Evolutionary conservation across 148 eudicot species (phyloP).

Genomic region (Rhododendron molle): DNA sequence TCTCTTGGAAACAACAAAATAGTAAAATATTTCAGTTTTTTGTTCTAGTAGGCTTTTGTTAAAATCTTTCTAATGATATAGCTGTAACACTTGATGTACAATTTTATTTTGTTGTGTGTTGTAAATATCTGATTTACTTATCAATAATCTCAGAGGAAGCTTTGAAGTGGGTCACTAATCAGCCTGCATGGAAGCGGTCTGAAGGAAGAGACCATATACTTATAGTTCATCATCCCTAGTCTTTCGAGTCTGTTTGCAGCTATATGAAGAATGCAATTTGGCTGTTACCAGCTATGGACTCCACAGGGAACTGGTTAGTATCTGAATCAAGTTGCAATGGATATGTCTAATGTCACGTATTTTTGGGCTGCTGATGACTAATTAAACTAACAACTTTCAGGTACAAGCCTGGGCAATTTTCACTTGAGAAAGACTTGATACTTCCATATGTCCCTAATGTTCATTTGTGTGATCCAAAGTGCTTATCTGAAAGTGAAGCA

Average conservation of each 20-base stretch:
- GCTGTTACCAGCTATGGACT: slow-evolving; percentile 98
- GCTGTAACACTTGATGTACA: not conserved
- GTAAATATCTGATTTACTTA: not conserved
- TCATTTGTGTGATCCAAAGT: slow-evolving; percentile 63
- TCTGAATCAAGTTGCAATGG: slow-evolving; percentile 4
- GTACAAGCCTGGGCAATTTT: slow-evolving; percentile 99
- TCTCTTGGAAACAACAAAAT: not conserved
- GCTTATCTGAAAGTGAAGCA: slow-evolving; percentile 52
- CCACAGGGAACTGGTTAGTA: slow-evolving; percentile 88
- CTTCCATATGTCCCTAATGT: slow-evolving; percentile 94
- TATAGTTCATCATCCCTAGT: slow-evolving; percentile 81
- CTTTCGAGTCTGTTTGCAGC: slow-evolving; percentile 85
- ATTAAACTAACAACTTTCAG: slow-evolving; percentile 33
- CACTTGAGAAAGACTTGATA: slow-evolving; percentile 90
- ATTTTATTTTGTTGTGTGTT: not conserved
- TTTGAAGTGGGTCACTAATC: slow-evolving; percentile 90
- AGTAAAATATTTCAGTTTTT: not conserved
- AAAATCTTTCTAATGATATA: not conserved
- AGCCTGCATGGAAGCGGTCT: slow-evolving; percentile 93
- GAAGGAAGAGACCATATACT: slow-evolving; percentile 96
- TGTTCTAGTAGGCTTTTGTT: not conserved
- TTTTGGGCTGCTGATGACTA: slow-evolving; percentile 1
- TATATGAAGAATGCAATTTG: slow-evolving; percentile 86
- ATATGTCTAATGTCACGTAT: not conserved
- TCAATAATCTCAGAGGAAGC: slow-evolving; percentile 54